Base-by-base conservation (phyloP, 2,329 filamentous ascomycete genomes). In the Raffaelea arxii region DNA sequence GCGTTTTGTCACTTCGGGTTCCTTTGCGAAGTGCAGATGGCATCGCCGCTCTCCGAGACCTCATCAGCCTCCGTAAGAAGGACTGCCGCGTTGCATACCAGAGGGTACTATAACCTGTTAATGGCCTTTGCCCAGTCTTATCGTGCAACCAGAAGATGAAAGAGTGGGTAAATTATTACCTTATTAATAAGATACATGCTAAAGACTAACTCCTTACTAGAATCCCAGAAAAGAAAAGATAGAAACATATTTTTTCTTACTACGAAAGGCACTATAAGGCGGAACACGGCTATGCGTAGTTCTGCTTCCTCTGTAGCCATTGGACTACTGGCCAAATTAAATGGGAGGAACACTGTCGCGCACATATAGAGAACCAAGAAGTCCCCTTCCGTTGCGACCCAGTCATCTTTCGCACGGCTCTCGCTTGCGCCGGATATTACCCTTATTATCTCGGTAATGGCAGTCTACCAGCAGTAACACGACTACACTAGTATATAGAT, bases 291-390 rank as follows among this genome's bases (percentile, higher is more conserved):
- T 42, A 42, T 42, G 7, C 22, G 9, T 14, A 46, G 44, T 46
- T 46, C n/a, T 46, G 18, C 19, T 42, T 46, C 44, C n/a, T 46
- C 36, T 46, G 21, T 14, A 46, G 30, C 19, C n/a, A 11, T 14
- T 46, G 23, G n/a, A 25, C n/a, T 24, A 46, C 44, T 12, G 42
- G 44, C 16, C n/a, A 46, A 23, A 21, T n/a, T 4, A 30, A 38
- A 22, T 46, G 19, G 19, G 21, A 46, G 21, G 44, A 21, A 6
- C 16, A 46, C 25, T 46, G 16, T n/a, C n/a, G 25, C 4, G 25
- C 25, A 3, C 19, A 44, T 25, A 44, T 44, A 16, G 22, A 44
- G 14, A 44, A 44, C 14, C 14, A 44, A 44, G 19, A 44, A 18
- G 14, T 18, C n/a, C 42, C 19, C 25, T 44, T 44, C 22, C 16